Evolutionary conservation across 169 alveolate species (phyloP), one percentile per base, ranked within the genome.

Genomic region (Neospora caninum): DNA sequence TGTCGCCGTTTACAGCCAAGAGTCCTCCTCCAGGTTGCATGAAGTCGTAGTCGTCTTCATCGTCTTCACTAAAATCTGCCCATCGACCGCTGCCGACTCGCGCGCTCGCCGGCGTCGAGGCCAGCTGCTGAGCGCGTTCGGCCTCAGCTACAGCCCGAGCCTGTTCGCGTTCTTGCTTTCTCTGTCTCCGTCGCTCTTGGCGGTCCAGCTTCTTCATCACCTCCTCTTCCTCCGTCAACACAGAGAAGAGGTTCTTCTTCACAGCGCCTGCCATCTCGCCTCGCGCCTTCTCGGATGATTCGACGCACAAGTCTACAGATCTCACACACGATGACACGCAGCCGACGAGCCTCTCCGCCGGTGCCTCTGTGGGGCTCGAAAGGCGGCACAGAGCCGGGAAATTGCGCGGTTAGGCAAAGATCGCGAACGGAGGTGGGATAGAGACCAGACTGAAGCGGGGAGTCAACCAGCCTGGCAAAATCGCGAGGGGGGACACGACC

Each of bases 61-160:
- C 89, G 89, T 43, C 64, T 43, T 82, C 89, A 82, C 89, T 82
- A 34, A 82, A 82, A 67, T 82, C 89, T 49, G 89, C 89, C 89
- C 89, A 82, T 29, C 89, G 2, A 7, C 89, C 64, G 31, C 67
- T 41, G 67, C 89, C 89, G 64, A 39, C 41, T 18, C 89, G n/a
- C 25, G 67, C 10, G 34, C 34, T 20, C 31, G 67, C 10, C 10
- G 67, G n/a, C 34, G 67, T 16, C 13, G 53, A 0, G 7, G 89
- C 58, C 20, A 29, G 43, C 69, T 42, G 89, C 41, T 82, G 89
- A 9, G 67, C 53, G n/a, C 69, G n/a, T 49, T 82, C 89, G 43
- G 84, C 84, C 42, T 73, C 84, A 22, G 84, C 84, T 27, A 67
- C 89, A 9, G 53, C 89, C 20, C 89, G 89, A 1, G 89, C 89